These are phyloP conservation scores for Euphorbia celastroides DNA, from an alignment of 441 rosid species.

Conservation along the genomic window DNA sequence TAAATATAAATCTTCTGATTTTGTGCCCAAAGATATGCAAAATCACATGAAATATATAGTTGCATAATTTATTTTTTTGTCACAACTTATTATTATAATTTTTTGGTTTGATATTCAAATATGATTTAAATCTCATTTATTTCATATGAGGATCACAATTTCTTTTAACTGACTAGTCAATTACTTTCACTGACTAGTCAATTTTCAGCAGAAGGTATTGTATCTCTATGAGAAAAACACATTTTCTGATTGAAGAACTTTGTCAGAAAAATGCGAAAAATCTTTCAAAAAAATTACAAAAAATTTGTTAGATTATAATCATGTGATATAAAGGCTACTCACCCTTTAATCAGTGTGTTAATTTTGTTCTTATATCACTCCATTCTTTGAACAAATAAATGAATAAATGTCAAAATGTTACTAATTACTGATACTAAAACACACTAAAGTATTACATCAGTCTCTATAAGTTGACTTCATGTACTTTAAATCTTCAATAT, in stretches of 20 bases:
- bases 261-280: too few species aligned
- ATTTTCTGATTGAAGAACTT: too few species aligned
- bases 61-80: neutral
- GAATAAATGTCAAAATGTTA: neutral
- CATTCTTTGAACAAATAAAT: neutral
- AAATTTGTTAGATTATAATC: too few species aligned
- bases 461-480: neutral
- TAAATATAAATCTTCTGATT: neutral
- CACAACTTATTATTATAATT: neutral
- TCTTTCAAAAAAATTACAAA: too few species aligned
- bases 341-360: too few species aligned
- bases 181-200: too few species aligned
- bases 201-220: too few species aligned
- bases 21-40: neutral
- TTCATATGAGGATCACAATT: too few species aligned
- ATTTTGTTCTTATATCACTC: too few species aligned
- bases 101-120: slow-evolving; percentile 2
- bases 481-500: neutral
- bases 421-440: neutral
- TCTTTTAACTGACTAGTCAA: too few species aligned
- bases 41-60: neutral
- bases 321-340: too few species aligned
- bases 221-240: too few species aligned
- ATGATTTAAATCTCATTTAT: neutral
- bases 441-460: neutral